phyloP scores from a whole-genome alignment of 768 basidiomycete genomes.

The Trametes punicea region DNA sequence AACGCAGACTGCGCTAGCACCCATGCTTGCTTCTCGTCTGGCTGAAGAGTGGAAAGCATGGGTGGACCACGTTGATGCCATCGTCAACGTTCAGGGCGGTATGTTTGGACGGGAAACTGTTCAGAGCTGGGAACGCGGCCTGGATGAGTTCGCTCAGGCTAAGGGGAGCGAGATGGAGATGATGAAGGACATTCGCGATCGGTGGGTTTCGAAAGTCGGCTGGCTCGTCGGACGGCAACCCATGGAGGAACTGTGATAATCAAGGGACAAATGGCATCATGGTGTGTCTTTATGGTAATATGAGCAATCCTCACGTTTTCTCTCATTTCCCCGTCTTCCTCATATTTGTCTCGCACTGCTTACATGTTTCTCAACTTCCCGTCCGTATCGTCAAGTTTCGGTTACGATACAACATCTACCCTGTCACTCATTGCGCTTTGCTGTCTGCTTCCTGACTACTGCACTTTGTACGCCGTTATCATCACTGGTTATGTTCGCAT shows the following conservation, averaged over 20 bases:
- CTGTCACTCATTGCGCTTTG: conserved; percentile 3
- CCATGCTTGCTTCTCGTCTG: conserved; percentile 60
- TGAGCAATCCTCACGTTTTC: conserved; percentile 1
- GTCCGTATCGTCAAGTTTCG: background rate
- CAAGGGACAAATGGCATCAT: background rate
- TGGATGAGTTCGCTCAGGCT: conserved; percentile 63
- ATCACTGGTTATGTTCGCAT: conserved; percentile 9
- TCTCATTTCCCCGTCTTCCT: background rate
- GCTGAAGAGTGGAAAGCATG: conserved; percentile 76
- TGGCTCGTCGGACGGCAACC: conserved; percentile 63
- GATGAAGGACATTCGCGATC: conserved; percentile 51
- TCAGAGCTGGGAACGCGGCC: conserved; percentile 59
- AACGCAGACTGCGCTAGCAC: conserved; percentile 54
- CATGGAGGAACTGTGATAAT: conserved; percentile 36
- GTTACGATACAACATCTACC: background rate
- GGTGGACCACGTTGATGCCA: conserved; percentile 64
- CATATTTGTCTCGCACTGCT: background rate
- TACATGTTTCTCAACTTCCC: background rate
- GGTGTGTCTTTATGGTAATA: conserved; percentile 10
- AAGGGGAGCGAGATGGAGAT: conserved; percentile 42
- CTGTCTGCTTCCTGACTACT: background rate
- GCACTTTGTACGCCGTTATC: conserved; percentile 14
- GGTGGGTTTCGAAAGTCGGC: conserved; percentile 72
- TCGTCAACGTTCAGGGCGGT: conserved; percentile 68
- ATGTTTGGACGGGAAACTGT: conserved; percentile 80